Conservation (phyloP, 2,329 filamentous ascomycete species). For the Seiridium unicorne region DNA sequence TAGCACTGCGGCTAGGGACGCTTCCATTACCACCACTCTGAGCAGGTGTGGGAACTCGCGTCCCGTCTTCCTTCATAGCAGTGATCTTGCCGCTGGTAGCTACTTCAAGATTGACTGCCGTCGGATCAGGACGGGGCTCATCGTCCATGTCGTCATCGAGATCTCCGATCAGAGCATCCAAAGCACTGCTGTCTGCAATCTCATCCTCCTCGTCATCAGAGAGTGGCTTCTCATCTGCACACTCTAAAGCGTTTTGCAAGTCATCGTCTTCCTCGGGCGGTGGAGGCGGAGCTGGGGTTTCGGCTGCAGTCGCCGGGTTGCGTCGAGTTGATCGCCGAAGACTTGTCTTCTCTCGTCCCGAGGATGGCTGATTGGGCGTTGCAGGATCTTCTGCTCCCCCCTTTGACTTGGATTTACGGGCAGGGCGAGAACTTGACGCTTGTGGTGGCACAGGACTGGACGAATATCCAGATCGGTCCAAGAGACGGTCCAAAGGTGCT, state of each 20-base stretch:
- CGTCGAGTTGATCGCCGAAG: constrained; percentile 65
- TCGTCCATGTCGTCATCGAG: constrained; percentile 82
- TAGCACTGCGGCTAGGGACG: constrained; percentile 34
- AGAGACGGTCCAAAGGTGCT: constrained; percentile 51
- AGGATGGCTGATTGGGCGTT: constrained; percentile 44
- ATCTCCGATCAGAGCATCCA: constrained; percentile 89
- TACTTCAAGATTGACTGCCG: constrained; percentile 89
- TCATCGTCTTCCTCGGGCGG: constrained; percentile 60
- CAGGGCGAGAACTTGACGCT: constrained; percentile 43
- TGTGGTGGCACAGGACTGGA: constrained; percentile 33
- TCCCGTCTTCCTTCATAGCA: constrained; percentile 89
- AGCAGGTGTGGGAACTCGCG: constrained; percentile 77
- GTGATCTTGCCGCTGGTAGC: constrained; percentile 84
- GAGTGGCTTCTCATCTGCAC: constrained; percentile 86
- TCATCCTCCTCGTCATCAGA: constrained; percentile 68
- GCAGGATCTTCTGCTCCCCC: constrained; percentile 39
- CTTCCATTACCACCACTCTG: constrained; percentile 43
- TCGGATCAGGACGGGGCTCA: constrained; percentile 70
- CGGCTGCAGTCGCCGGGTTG: constrained; percentile 46
- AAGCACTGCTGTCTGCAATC: constrained; percentile 62
- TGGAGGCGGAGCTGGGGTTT: constrained; percentile 49
- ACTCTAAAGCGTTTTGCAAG: constrained; percentile 75
- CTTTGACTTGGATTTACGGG: constrained; percentile 47
- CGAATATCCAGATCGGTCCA: constrained; percentile 39
- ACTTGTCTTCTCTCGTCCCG: constrained; percentile 54